Evolutionary conservation across 1,284 basidiomycete species (phyloP), one percentile per base, ranked within the genome.

Genomic region (Pulveroboletus sp.): DNA sequence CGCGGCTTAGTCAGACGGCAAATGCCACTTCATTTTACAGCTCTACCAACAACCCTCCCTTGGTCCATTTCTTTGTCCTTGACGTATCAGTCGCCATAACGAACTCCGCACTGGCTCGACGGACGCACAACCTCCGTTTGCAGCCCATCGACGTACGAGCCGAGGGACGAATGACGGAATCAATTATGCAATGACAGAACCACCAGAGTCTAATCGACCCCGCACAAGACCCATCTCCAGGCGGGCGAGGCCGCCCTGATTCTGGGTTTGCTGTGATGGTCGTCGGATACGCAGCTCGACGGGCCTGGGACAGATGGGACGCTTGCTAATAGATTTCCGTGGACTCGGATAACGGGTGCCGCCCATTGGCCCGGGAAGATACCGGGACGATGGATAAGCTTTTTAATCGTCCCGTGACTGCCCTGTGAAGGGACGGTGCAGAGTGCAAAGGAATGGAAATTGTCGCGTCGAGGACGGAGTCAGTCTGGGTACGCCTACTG

Each of bases 1-100:
- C 48, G 31, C 2, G 12, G 67, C 66, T 68, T 72, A 69, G 67
- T 72, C 66, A 72, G 69, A 63, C 67, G 69, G 70, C 45, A 66
- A 64, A 52, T 51, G 64, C 67, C 63, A 54, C 52, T 42, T 51
- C 49, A 61, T 50, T 60, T 43, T 38, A 29, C 38, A 33, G 36
- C n/a, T 26, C 28, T 29, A n/a, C 35, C 35, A 36, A 31, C n/a
- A n/a, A n/a, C n/a, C n/a, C 29, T 24, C n/a, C 3, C 28, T 25
- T 17, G 22, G 31, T 18, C 17, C 25, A 17, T 31, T 44, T 14
- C 24, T 31, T 22, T 36, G 31, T 25, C 26, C 43, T 50, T 46
- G 36, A 58, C 48, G 38, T 47, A 42, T 35, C 35, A 26, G 38
- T 26, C 22, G n/a, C 29, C 45, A 24, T 7, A 24, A 18, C 29